Conservation (phyloP, 108 stramenopile species). For the Poteriospumella lacustris region DNA sequence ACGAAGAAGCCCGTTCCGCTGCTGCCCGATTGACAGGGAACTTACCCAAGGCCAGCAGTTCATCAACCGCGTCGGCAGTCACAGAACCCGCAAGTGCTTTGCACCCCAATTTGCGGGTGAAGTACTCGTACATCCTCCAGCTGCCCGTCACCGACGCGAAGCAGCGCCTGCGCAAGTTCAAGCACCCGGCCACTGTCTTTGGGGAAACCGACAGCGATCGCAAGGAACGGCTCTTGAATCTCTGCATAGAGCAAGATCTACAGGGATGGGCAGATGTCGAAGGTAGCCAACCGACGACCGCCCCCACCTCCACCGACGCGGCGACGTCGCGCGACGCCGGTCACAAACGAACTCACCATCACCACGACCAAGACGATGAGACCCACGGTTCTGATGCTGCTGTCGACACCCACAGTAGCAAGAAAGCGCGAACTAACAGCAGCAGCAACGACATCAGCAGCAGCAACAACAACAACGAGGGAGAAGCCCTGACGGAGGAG, state of each 20-base stretch:
- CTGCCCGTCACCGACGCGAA: constrained; percentile 29
- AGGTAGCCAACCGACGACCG: too few species aligned
- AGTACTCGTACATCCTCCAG: not conserved
- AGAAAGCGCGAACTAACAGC: too few species aligned
- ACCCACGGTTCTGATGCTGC: not conserved
- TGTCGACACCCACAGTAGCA: not conserved
- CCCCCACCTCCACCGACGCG: too few species aligned
- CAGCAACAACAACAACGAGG: too few species aligned
- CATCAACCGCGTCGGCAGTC: not conserved
- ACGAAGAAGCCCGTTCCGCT: not conserved
- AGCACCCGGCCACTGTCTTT: constrained; percentile 42
- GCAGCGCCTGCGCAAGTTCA: constrained; percentile 28
- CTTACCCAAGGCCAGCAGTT: not conserved
- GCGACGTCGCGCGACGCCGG: constrained; percentile 31
- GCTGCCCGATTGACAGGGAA: not conserved
- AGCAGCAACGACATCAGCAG: too few species aligned
- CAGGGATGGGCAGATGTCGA: constrained; percentile 37
- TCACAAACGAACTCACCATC: constrained; percentile 22
- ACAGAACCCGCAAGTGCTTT: not conserved
- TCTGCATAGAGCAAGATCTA: constrained; percentile 32
- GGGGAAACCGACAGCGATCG: constrained; percentile 47
- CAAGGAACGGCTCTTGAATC: constrained; percentile 27
- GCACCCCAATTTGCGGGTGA: not conserved
- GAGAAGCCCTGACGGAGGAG: too few species aligned
- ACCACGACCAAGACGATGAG: not conserved